phyloP scores from a whole-genome alignment of 306 rosid species.

The Benincasa hispida region DNA sequence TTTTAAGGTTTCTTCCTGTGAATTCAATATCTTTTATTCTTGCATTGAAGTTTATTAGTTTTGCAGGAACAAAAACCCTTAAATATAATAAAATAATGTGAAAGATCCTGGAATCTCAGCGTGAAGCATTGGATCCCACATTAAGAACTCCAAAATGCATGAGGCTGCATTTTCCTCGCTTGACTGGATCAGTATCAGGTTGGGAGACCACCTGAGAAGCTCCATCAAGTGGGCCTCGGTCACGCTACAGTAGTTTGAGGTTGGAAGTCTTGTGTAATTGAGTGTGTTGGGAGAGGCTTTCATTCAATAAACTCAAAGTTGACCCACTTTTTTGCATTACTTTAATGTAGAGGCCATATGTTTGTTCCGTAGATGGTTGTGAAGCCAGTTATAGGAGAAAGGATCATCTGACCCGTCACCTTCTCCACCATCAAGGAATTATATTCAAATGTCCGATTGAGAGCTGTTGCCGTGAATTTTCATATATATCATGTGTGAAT shows the following conservation, averaged over 20 bases:
- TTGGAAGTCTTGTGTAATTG: slow-evolving; percentile 27
- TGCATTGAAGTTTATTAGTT: slow-evolving; percentile 3
- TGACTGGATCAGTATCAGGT: slow-evolving; percentile 90
- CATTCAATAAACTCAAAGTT: not conserved
- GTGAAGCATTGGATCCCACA: slow-evolving; percentile 99
- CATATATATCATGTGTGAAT: slow-evolving; percentile 31
- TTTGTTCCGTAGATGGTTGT: slow-evolving; percentile 51
- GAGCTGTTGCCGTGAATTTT: slow-evolving; percentile 43
- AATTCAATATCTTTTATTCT: not conserved
- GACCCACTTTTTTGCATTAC: not conserved
- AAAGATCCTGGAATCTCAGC: slow-evolving; percentile 23
- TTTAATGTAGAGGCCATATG: slow-evolving; percentile 53
- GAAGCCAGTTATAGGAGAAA: slow-evolving; percentile 70
- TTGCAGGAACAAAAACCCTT: slow-evolving; percentile 45
- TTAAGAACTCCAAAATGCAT: slow-evolving; percentile 86
- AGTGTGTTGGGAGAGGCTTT: not conserved
- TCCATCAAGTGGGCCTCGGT: slow-evolving; percentile 77
- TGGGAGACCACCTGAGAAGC: slow-evolving; percentile 99
- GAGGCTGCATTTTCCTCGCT: slow-evolving; percentile 45
- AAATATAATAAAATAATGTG: slow-evolving; percentile 14
- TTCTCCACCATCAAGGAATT: slow-evolving; percentile 53
- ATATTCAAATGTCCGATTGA: slow-evolving; percentile 53
- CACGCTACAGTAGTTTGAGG: slow-evolving; percentile 43
- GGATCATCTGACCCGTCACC: slow-evolving; percentile 84
- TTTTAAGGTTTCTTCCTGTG: not conserved